Evolutionary conservation across 2,329 filamentous ascomycete species (phyloP), one percentile per base, ranked within the genome.

Genomic region (Xylariaceae sp.): DNA sequence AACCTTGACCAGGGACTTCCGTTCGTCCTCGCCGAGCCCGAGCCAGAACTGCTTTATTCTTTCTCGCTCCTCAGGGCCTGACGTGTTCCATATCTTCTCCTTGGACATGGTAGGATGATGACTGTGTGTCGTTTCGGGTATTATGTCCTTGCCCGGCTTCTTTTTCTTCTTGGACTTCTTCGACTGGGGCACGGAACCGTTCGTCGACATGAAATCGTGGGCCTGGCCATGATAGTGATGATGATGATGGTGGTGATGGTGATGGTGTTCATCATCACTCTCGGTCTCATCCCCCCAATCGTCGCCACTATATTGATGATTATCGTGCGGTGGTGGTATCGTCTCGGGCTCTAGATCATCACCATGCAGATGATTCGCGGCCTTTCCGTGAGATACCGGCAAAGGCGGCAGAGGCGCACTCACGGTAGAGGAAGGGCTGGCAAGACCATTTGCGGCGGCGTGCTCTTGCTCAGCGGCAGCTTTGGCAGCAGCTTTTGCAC

Each of bases 41-140:
- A 98, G 78, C 93, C 93, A 98, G 67, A 97, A 98, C 54, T 95
- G 87, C 67, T 96, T 95, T 62, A 98, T 98, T 39, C 93, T 86
- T 68, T 96, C 89, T 28, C 93, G 86, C 68, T 98, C 93, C 65
- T 97, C 89, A 52, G 88, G 81, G 9, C 88, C 93, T 44, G 87
- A 93, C 3, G 89, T 96, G 61, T 96, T 96, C 93, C 93, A 98
- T 65, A 98, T 95, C 64, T 89, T 90, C 60, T 93, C 87, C 59
- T 84, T 84, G 38, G 79, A 78, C 53, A 83, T 73, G 33, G 71
- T 69, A 8, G 70, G 58, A 8, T 53, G 54, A 34, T 49, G 56
- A 28, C 42, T 43, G 35, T 53, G 47, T 34, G 49, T 50, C 19
- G 52, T 50, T 29, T 54, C 50, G 19, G 46, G 40, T 37, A 40